A percentile compares a stretch with the other conserved stretches of the same genome.
phyloP scores from a whole-genome alignment of 116 monocot genomes.

The Posidonia oceanica region DNA sequence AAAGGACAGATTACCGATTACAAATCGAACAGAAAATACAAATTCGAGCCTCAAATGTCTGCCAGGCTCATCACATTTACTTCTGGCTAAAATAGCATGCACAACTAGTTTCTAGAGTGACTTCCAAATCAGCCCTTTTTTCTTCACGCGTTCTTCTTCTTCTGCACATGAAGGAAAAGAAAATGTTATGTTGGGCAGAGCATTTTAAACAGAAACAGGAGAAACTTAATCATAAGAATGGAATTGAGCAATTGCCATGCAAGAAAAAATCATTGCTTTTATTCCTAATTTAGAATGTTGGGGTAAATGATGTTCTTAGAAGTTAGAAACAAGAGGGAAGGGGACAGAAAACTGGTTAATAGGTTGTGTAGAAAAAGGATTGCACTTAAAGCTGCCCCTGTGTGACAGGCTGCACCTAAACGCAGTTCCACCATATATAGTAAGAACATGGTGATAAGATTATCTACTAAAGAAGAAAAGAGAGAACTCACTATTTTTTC shows the following conservation, averaged over 20 bases:
- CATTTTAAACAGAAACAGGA: neutral
- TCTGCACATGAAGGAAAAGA: slow-evolving; percentile 2
- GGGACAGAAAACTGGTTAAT: neutral
- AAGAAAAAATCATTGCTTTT: too few species aligned
- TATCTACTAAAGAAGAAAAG: neutral
- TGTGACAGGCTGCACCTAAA: neutral
- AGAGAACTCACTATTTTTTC: slow-evolving; percentile 73
- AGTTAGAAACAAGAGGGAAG: neutral
- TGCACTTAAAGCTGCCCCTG: too few species aligned
- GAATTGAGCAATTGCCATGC: neutral
- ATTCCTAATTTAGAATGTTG: neutral
- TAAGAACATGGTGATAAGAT: neutral
- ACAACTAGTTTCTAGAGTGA: neutral
- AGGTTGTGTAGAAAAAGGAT: neutral
- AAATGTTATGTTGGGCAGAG: neutral
- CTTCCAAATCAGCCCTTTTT: too few species aligned
- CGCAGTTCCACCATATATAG: neutral
- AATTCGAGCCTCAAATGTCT: neutral
- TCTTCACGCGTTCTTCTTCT: slow-evolving; percentile 6
- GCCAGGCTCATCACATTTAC: neutral
- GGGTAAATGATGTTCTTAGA: neutral
- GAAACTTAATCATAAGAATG: neutral
- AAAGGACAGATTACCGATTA: too few species aligned
- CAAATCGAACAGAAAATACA: neutral
- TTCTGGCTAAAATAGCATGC: neutral